A percentile compares a stretch with the other conserved stretches of the same genome.
These are phyloP conservation scores for Termitomyces sp. DNA, from an alignment of 768 basidiomycete genomes.

Conservation along the genomic window DNA sequence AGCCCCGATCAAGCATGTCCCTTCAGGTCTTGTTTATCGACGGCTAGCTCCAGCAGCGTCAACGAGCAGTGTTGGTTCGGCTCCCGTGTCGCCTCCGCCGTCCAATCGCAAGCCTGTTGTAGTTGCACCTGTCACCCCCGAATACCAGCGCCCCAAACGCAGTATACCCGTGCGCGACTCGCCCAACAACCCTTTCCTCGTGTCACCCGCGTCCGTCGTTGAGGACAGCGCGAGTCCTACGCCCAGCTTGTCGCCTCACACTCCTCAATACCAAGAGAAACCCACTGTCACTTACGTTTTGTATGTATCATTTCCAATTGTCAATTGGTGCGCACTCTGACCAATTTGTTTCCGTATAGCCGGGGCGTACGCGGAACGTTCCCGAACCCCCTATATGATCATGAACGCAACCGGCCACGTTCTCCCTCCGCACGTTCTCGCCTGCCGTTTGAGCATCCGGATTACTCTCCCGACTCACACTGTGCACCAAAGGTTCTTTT, in stretches of 20 bases:
- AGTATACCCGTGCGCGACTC: constrained; percentile 46
- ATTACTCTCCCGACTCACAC: constrained; percentile 53
- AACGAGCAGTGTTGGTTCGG: constrained; percentile 19
- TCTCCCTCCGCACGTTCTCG: constrained; percentile 43
- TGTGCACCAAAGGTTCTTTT: constrained; percentile 60
- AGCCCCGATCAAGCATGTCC: constrained; percentile 13
- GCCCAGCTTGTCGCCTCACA: constrained; percentile 28
- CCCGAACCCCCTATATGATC: constrained; percentile 59
- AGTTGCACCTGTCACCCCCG: constrained; percentile 36
- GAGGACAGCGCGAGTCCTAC: constrained; percentile 29
- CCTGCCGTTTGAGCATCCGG: constrained; percentile 58
- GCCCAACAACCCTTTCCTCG: constrained; percentile 68
- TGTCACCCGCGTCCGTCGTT: constrained; percentile 24
- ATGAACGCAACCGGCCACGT: constrained; percentile 32
- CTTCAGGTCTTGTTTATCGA: constrained; percentile 31
- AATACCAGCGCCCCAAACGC: constrained; percentile 16
- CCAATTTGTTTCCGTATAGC: constrained; percentile 30
- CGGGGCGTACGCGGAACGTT: constrained; percentile 62
- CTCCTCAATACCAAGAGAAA: constrained; percentile 39
- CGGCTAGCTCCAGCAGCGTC: constrained; percentile 17
- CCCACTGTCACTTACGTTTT: constrained; percentile 70
- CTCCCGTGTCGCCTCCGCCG: constrained; percentile 63
- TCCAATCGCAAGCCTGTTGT: constrained; percentile 42
- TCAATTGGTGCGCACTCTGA: not conserved
- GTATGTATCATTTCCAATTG: constrained; percentile 35